Evolutionary conservation across 805 yeast genomes (phyloP).

Genomic region (Nakazawaea pomicola): DNA sequence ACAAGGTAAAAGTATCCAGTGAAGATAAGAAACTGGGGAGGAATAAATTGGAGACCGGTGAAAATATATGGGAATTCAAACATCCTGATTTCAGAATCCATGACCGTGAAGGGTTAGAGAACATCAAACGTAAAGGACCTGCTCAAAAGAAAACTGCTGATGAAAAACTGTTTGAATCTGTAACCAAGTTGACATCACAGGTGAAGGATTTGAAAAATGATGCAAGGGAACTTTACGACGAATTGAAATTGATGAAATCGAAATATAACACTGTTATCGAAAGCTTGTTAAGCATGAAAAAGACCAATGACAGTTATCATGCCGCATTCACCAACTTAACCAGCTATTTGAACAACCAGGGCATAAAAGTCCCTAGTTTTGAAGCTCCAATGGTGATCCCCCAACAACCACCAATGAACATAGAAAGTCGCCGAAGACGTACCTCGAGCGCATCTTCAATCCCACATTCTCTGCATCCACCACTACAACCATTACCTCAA

Average conservation of each 20-base stretch:
- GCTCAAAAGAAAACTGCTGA: constrained; percentile 37
- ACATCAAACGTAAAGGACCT: constrained; percentile 81
- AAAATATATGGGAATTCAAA: constrained; percentile 89
- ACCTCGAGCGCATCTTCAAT: constrained; percentile 4
- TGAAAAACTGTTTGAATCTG: constrained; percentile 21
- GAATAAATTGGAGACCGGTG: constrained; percentile 52
- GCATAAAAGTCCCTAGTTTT: constrained; percentile 63
- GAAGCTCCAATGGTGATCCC: constrained; percentile 44
- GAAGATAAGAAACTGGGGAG: constrained; percentile 46
- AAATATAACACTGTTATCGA: constrained; percentile 65
- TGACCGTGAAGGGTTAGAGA: constrained; percentile 75
- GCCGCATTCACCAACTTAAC: constrained; percentile 47
- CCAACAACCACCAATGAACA: constrained; percentile 16
- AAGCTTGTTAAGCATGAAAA: constrained; percentile 50
- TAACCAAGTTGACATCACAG: constrained; percentile 25
- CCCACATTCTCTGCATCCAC: constrained; percentile 15
- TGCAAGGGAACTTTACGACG: constrained; percentile 29
- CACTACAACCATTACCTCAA: constrained; percentile 11
- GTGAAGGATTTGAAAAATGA: constrained; percentile 24
- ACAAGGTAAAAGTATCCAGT: constrained; percentile 76
- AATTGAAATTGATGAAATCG: constrained; percentile 38
- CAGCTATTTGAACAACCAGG: constrained; percentile 47
- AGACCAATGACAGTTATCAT: constrained; percentile 51
- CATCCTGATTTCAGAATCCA: constrained; percentile 83
- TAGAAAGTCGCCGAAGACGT: neutral